Evolutionary conservation across 306 rosid genomes (phyloP), one percentile per base, ranked within the genome.

Genomic region (Sphenostylis stenocarpa): DNA sequence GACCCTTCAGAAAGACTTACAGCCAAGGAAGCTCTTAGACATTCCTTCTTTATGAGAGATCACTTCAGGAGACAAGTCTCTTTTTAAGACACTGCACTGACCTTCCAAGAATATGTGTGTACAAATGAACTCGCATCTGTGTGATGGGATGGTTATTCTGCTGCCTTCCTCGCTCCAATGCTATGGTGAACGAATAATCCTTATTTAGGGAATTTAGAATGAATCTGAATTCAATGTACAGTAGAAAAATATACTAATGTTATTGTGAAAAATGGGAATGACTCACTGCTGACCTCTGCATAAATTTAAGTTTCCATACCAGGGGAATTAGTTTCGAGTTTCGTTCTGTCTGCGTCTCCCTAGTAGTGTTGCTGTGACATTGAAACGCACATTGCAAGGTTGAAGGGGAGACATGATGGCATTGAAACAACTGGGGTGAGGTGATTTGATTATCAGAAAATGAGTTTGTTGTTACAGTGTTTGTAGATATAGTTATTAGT

Each of bases 11-110:
- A 84, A 64, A 87, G 99, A 79, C 52, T 90, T 10, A 77, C 93
- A 0, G 97, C 97, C 0, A 86, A 77, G 9, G 94, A 95, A 41
- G 99, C 97, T 29, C 84, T 95, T 1, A 81, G 87, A 34, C 97
- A 95, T 62, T 77, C 99, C 1, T 95, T 95, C 82, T 89, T 92
- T 66, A 63, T 76, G 11, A 82, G 92, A 85, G 93, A 94, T 78
- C 76, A 76, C 60, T 69, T 81, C 0, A 81, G 92, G 84, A 87
- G 96, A 80, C 84, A 19, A 83, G 74, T 28, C 3, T 3, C 64
- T 24, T 41, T 41, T 16, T 60, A 23, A 26, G 34, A 31, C 4
- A 23, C 20, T 2, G 53, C 70, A 19, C 11, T 10, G 10, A 19
- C 49, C 28, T 33, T 17, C 5, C 38, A 63, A 33, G 44, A 16